These are phyloP conservation scores for Talaromyces piceae DNA, from an alignment of 2,329 filamentous ascomycete genomes.

Conservation along the genomic window DNA sequence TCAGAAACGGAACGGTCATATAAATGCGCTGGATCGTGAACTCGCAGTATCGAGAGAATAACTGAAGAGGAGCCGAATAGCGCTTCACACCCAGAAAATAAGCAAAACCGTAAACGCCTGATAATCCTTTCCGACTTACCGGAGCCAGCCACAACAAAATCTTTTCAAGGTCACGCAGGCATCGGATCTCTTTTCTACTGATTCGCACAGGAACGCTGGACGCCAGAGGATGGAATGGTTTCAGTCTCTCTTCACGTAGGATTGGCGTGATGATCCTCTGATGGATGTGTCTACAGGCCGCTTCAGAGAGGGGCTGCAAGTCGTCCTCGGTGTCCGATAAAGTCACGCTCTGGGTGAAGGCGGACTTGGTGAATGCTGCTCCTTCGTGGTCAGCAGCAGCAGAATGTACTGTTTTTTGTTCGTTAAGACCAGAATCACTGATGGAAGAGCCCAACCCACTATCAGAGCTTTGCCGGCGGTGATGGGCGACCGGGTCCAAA, in stretches of 20 bases:
- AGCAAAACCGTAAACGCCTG: conserved; percentile 62
- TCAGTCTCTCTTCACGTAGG: conserved; percentile 62
- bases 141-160: conserved; percentile 83
- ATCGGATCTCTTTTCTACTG: conserved; percentile 76
- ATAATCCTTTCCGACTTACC: conserved; percentile 65
- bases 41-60: conserved; percentile 59
- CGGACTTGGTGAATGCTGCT: conserved; percentile 27
- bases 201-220: conserved; percentile 73
- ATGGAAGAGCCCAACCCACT: conserved; percentile 84
- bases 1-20: conserved; percentile 77
- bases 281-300: conserved; percentile 69
- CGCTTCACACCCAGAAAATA: conserved; percentile 60
- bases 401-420: not conserved
- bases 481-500: conserved; percentile 14
- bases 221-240: conserved; percentile 74
- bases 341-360: conserved; percentile 45
- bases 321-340: conserved; percentile 34
- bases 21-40: conserved; percentile 85
- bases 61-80: conserved; percentile 38
- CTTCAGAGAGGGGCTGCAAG: conserved; percentile 56
- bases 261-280: conserved; percentile 73
- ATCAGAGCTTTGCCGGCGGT: conserved; percentile 68
- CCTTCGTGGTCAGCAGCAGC: conserved; percentile 1
- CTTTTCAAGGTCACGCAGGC: conserved; percentile 89
- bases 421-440: conserved; percentile 39